Conservation (phyloP, 495 filamentous ascomycete genomes). For the Hyaloscypha hepaticicola region DNA sequence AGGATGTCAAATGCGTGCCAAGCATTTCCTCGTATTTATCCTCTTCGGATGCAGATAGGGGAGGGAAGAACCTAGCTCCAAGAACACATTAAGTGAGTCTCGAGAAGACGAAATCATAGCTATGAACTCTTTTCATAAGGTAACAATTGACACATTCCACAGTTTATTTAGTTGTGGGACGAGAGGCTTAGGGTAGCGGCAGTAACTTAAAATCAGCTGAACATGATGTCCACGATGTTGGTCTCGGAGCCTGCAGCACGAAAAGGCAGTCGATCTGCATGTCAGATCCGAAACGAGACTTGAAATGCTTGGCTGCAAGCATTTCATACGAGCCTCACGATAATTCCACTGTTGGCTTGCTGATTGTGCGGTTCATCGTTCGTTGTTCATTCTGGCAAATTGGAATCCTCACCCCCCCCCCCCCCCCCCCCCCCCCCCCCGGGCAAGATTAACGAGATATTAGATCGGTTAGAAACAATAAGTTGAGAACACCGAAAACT, state of each 20-base stretch:
- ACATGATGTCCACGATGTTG: not conserved
- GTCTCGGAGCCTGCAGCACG: not conserved
- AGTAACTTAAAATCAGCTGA: not conserved
- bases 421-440: no score
- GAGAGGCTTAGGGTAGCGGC: not conserved
- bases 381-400: not conserved
- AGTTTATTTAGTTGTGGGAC: not conserved
- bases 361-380: not conserved
- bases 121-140: not conserved
- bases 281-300: not conserved
- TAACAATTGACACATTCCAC: not conserved
- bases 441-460: not conserved
- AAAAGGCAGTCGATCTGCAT: not conserved
- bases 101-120: not conserved
- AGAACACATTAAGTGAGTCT: not conserved
- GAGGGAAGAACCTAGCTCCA: not conserved
- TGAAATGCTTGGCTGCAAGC: not conserved
- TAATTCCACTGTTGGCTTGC: not conserved
- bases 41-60: not conserved
- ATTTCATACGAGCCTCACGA: not conserved
- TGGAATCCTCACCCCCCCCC: no score
- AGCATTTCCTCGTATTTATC: not conserved
- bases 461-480: not conserved
- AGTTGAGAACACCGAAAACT: not conserved
- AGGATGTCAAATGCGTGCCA: not conserved